Base-by-base conservation (phyloP, 805 yeast species). In the Ogataea allantospora region DNA sequence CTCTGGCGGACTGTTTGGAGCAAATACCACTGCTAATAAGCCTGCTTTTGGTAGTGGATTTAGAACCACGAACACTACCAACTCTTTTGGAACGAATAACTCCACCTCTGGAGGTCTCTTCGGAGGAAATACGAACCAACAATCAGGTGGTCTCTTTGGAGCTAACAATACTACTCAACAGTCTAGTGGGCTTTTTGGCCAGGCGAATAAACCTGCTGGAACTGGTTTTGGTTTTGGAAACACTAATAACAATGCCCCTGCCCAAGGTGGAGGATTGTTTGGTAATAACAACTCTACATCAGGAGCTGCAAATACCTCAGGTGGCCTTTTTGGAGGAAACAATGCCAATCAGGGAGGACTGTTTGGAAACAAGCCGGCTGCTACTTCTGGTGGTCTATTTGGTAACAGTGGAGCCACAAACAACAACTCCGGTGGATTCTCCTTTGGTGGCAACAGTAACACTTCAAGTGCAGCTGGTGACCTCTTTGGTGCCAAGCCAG, bases 121-220 rank as follows among this genome's bases (percentile, higher is more conserved):
- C 24, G 55, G 54, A 44, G 47, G 40, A 9, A 50, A 45, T 27
- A 43, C 33, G 11, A 14, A 11, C 14, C 36, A 36, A 5, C 40
- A 47, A 10, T 44, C 58, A 22, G 70, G 69, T 42, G 70, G 68
- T 21, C 49, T 66, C 14, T 50, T 48, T 26, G 55, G 54, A 44
- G 47, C 42, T 11, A 50, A 45, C 27, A 43, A 37, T 14, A 14
- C 30, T 15, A 33, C 24, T 17, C 36, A 36, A 5, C 40, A 47
- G 11, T 44, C 58, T 24, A 70, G 69, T 42, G 70, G 68, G 19
- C 49, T 66, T 36, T 71, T 68, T 44, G 58, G 60, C 9, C 34
- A 30, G 21, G 46, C 44, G 9, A 50, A 45, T 24, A 54, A 54
- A 12, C 44, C 44, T 21, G 30, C 49, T 14, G 31, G 38, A 14